Conservation (phyloP, 345 rosid genomes). For the Euphorbia pulcherrima region DNA sequence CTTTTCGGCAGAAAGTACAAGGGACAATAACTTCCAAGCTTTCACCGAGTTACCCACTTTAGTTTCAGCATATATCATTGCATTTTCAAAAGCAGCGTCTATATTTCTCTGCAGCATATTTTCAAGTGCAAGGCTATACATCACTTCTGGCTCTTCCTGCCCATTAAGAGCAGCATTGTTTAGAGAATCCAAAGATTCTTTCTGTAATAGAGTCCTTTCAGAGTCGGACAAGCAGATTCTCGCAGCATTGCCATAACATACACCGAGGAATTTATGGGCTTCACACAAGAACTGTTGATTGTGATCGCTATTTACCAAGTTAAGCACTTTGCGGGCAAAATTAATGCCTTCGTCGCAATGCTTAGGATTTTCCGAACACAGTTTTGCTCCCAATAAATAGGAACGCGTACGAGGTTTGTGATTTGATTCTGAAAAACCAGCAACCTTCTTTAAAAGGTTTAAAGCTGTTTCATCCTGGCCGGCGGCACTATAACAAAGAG, state of each 20-base stretch:
- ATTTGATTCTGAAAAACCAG: slow-evolving; percentile 66
- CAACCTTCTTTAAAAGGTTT: slow-evolving; percentile 63
- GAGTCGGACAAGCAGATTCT: slow-evolving; percentile 66
- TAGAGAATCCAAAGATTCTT: slow-evolving; percentile 55
- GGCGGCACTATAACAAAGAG: slow-evolving; percentile 79
- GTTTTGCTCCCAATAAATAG: slow-evolving; percentile 70
- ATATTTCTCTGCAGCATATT: slow-evolving; percentile 83
- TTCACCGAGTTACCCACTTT: slow-evolving; percentile 50
- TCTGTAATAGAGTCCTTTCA: slow-evolving; percentile 56
- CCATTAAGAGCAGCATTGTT: slow-evolving; percentile 46
- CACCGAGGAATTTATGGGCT: slow-evolving; percentile 74
- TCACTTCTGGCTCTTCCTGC: slow-evolving; percentile 53
- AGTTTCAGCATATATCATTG: slow-evolving; percentile 51
- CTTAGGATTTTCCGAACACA: slow-evolving; percentile 63
- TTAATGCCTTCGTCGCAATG: slow-evolving; percentile 60
- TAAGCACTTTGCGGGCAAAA: slow-evolving; percentile 51
- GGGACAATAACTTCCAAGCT: slow-evolving; percentile 78
- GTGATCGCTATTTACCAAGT: slow-evolving; percentile 26
- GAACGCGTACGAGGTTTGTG: slow-evolving; percentile 47
- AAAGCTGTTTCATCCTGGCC: slow-evolving; percentile 64
- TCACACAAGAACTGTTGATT: slow-evolving; percentile 51
- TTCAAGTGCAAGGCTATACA: slow-evolving; percentile 60
- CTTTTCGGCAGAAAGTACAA: slow-evolving; percentile 63
- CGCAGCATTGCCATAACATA: slow-evolving; percentile 78
- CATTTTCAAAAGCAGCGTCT: slow-evolving; percentile 60